A percentile compares a stretch with the other conserved stretches of the same genome.
Conservation (phyloP, 2,329 filamentous ascomycete species). For the Hortaea sp. region DNA sequence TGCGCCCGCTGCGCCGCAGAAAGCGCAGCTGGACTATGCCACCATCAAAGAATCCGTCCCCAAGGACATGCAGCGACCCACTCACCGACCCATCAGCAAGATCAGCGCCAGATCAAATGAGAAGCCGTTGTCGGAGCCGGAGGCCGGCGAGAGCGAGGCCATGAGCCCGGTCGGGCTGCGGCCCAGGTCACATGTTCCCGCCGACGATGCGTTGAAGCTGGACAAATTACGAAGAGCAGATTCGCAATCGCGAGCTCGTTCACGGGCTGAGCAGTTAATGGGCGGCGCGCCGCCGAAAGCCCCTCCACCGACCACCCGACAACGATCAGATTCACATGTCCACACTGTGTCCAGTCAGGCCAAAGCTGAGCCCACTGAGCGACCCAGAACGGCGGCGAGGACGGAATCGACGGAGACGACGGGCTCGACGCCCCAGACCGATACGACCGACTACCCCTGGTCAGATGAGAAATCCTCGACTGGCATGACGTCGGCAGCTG, state of each 20-base stretch:
- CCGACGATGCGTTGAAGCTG: slow-evolving; percentile 14
- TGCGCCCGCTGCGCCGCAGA: slow-evolving; percentile 9
- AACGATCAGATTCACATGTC: slow-evolving; percentile 14
- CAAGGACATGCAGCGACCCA: slow-evolving; percentile 1
- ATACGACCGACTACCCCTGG: slow-evolving; percentile 30
- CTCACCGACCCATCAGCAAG: slow-evolving; percentile 4
- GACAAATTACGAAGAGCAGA: slow-evolving; percentile 2
- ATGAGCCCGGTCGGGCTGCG: slow-evolving; percentile 10
- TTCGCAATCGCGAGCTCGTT: slow-evolving; percentile 9
- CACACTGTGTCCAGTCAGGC: slow-evolving; percentile 17
- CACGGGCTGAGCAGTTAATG: slow-evolving; percentile 21
- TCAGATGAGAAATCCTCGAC: slow-evolving; percentile 26
- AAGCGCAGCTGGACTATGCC: slow-evolving; percentile 24
- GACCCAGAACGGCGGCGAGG: slow-evolving; percentile 15
- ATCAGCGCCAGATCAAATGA: slow-evolving; percentile 2
- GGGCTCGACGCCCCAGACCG: slow-evolving; percentile 33
- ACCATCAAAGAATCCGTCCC: slow-evolving; percentile 15
- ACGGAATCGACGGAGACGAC: slow-evolving; percentile 20
- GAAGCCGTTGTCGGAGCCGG: slow-evolving; percentile 6
- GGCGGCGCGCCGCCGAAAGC: slow-evolving; percentile 7
- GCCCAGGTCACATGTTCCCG: slow-evolving; percentile 9
- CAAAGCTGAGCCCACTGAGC: slow-evolving; percentile 22
- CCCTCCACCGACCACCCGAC: slow-evolving; percentile 4
- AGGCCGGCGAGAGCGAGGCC: slow-evolving; percentile 2
- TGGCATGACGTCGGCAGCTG: slow-evolving; percentile 31